Conservation (phyloP, 176 grass and related monocot genomes). For the Metroxylon sagu region DNA sequence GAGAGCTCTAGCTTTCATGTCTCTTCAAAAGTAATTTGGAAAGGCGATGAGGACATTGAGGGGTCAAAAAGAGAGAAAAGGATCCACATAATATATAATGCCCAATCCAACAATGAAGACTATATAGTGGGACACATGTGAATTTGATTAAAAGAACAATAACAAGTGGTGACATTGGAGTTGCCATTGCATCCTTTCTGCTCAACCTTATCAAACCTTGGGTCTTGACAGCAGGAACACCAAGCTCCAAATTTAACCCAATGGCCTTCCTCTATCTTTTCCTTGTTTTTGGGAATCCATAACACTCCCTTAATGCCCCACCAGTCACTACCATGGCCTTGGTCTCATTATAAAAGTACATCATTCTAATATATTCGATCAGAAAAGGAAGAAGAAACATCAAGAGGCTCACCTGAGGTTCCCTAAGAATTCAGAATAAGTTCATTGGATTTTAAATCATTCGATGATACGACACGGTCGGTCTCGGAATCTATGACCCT, state of each 20-base stretch:
- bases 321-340: too few relatives aligned
- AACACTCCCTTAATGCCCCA: too few relatives aligned
- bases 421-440: too few relatives aligned
- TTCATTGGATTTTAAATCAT: slow-evolving; percentile 1
- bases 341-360: too few relatives aligned
- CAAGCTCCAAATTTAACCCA: background rate
- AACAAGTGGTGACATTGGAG: slow-evolving; percentile 15
- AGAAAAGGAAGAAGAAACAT: background rate
- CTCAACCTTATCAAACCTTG: background rate
- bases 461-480: slow-evolving; percentile 1
- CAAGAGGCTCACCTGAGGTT: too few relatives aligned
- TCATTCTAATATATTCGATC: too few relatives aligned
- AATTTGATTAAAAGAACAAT: slow-evolving; percentile 12
- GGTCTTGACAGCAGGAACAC: background rate
- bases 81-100: slow-evolving; percentile 22
- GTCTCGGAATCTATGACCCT: slow-evolving; percentile 26
- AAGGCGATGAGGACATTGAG: slow-evolving; percentile 9
- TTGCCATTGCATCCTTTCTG: background rate
- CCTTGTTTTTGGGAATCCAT: too few relatives aligned
- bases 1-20: slow-evolving; percentile 16
- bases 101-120: slow-evolving; percentile 10
- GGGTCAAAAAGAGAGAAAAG: slow-evolving; percentile 32
- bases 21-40: slow-evolving; percentile 23
- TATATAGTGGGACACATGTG: slow-evolving; percentile 29
- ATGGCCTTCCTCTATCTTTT: background rate